Evolutionary conservation across 2,329 filamentous ascomycete species (phyloP), one percentile per base, ranked within the genome.

Genomic region (Hypoxylon sp.): DNA sequence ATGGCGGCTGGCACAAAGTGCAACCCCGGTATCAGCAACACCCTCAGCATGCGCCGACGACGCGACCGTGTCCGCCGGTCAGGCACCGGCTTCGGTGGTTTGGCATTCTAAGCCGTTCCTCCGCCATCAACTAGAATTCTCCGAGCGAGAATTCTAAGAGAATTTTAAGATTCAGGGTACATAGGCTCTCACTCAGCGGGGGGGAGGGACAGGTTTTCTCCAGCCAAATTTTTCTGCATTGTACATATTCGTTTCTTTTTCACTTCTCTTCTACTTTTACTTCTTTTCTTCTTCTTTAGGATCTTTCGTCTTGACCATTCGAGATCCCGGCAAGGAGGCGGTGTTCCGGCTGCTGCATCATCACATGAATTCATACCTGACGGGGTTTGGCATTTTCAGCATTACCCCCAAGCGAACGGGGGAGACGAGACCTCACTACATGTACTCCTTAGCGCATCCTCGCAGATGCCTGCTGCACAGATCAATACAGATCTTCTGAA

Each of bases 1-100:
- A 81, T 89, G 81, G 82, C 87, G 1, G 68, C 79, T 1, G 87
- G 87, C 36, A 88, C 84, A 12, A 76, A 77, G 26, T 90, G 87
- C 76, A 78, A 64, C 6, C 68, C 76, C 2, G 75, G 75, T 12
- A 50, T 73, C 12, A 71, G 70, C 51, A 53, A 68, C 61, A 70
- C 44, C 32, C 67, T 76, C 5, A 64, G 24, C 64, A 70, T 73
- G 61, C 53, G 49, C 42, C 61, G 65, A 40, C 70, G 72, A 32
- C 67, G 68, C 1, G 60, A 64, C 30, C 66, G 70, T 11, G 67
- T 71, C 33, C 66, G 64, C 61, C 66, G 69, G 8, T 59, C 61
- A 4, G 57, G 54, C 32, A 52, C 45, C 16, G 64, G 64, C 36
- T 42, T 62, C 24, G 11, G 33, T 24, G 48, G 60, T 12, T 49